Evolutionary conservation across 306 rosid species (phyloP).

Genomic region (Canavalia gladiata): DNA sequence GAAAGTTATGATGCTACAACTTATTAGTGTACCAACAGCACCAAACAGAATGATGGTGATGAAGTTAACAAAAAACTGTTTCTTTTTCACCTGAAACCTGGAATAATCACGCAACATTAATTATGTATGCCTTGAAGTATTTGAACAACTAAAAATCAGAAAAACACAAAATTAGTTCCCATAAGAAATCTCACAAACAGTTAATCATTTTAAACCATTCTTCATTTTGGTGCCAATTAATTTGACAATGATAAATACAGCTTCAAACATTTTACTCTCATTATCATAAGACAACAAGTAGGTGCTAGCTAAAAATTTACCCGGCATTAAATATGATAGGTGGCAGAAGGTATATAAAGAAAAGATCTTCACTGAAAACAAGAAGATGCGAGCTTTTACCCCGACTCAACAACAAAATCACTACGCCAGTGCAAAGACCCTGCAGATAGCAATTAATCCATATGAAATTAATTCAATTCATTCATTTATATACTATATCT

Average conservation of each 20-base stretch:
- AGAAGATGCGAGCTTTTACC: conserved; percentile 93
- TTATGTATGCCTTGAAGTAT: neutral
- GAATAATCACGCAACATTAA: conserved; percentile 31
- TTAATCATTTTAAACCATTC: neutral
- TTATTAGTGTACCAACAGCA: conserved; percentile 91
- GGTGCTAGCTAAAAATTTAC: conserved; percentile 54
- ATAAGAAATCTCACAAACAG: too few species aligned
- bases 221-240: neutral
- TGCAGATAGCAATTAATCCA: conserved; percentile 46
- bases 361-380: conserved; percentile 93
- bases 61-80: conserved; percentile 91
- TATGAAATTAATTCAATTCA: conserved; percentile 19
- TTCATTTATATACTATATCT: neutral
- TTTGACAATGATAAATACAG: conserved; percentile 19
- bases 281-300: neutral
- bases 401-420: conserved; percentile 78
- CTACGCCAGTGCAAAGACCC: conserved; percentile 85
- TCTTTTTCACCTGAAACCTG: conserved; percentile 99
- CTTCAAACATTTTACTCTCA: neutral
- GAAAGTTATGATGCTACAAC: conserved; percentile 73
- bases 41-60: conserved; percentile 87
- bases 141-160: neutral
- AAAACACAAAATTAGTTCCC: too few species aligned
- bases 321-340: conserved; percentile 99
- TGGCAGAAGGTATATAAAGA: conserved; percentile 95